Evolutionary conservation across 2,329 filamentous ascomycete genomes (phyloP), one percentile per base, ranked within the genome.

Genomic region (Chaetomium olivaceum): DNA sequence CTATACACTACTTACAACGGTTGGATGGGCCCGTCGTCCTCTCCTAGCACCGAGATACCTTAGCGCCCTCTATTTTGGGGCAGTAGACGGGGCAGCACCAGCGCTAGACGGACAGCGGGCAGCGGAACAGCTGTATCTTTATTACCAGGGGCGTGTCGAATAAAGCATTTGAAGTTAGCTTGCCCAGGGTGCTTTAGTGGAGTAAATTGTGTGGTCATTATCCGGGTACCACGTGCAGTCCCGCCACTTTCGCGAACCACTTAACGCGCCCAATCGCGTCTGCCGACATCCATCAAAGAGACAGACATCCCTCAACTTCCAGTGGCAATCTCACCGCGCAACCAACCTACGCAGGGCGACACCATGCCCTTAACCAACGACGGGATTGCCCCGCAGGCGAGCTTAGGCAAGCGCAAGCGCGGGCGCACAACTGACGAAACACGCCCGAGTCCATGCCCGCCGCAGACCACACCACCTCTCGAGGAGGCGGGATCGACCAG

Each of bases 161-260:
- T 48, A 48, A 48, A 48, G 46, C 19, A 48, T 11, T 21, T 48
- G n/a, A 48, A 21, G n/a, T 21, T 48, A 23, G n/a, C 46, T 23
- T 23, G n/a, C 2, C 46, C 4, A 6, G 19, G 2, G n/a, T 12
- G 11, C 3, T 12, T 36, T 36, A 9, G 11, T 48, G 46, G 39
- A 6, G 39, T 19, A 43, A 48, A 23, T 12, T n/a, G 46, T 48
- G 6, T 48, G 39, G 16, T 43, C 39, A 43, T 43, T 19, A 14
- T 43, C 16, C 16, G 16, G 43, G 25, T 2, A 57, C 31, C 52
- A 73, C 71, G 71, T 73, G 70, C 62, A 70, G 46, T 70, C 71
- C 69, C 68, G 71, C 68, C 68, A 70, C 63, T 70, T 71, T 72
- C 71, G 71, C 64, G 71, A 33, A 58, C 43, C 61, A 65, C 36